Conservation (phyloP, 2,329 filamentous ascomycete species). For the Fonsecaea pugnacius region DNA sequence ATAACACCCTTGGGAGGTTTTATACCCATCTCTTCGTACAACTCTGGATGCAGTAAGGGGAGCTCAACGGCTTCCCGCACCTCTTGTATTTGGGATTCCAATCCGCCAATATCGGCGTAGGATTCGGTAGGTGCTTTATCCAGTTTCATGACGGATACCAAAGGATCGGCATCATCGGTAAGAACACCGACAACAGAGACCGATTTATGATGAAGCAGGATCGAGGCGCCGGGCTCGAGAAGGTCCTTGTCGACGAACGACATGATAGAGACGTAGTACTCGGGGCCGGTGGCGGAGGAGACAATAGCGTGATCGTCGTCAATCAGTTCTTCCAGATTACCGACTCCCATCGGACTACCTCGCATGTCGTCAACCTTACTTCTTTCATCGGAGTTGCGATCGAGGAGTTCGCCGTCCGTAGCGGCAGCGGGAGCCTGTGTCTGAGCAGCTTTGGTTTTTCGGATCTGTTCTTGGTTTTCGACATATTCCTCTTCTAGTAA, state of each 20-base stretch:
- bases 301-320: constrained; percentile 99
- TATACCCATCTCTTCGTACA: constrained; percentile 99
- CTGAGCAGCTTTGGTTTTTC: constrained; percentile 83
- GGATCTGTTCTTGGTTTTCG: constrained; percentile 94
- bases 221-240: constrained; percentile 91
- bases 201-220: constrained; percentile 94
- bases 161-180: constrained; percentile 92
- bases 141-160: constrained; percentile 98
- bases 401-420: constrained; percentile 74
- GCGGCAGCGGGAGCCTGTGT: constrained; percentile 61
- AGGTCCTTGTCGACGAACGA: constrained; percentile 99
- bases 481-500: constrained; percentile 98
- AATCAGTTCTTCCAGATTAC: constrained; percentile 97
- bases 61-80: constrained; percentile 96
- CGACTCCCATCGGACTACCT: constrained; percentile 97
- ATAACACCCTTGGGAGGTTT: constrained; percentile 99
- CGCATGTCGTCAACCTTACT: constrained; percentile 97
- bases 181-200: constrained; percentile 97
- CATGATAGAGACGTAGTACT: constrained; percentile 99
- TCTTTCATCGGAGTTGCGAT: constrained; percentile 92
- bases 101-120: constrained; percentile 96
- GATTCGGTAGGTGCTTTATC: constrained; percentile 98
- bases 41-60: constrained; percentile 89
- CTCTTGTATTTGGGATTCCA: constrained; percentile 95
- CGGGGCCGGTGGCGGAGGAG: constrained; percentile 92